Conservation (phyloP, 768 basidiomycete species). For the Leccinum incarnatum region DNA sequence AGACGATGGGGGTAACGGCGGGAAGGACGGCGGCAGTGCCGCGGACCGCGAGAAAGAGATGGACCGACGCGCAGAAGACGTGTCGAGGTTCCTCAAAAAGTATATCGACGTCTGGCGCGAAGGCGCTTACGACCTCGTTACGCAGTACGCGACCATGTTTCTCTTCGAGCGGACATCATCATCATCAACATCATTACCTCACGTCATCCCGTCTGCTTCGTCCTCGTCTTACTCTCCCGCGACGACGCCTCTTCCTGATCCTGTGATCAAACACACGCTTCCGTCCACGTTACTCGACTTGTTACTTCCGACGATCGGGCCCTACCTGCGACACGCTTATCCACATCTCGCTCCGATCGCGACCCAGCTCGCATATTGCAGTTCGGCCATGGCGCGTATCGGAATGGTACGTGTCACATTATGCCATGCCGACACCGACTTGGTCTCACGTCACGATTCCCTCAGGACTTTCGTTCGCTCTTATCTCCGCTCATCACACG, state of each 20-base stretch:
- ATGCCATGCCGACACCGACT: background rate
- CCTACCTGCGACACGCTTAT: slow-evolving; percentile 58
- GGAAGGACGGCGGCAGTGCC: slow-evolving; percentile 19
- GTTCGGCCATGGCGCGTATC: slow-evolving; percentile 86
- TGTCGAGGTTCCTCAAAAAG: slow-evolving; percentile 75
- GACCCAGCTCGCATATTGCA: slow-evolving; percentile 92
- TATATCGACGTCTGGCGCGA: slow-evolving; percentile 92
- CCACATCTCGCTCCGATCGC: slow-evolving; percentile 77
- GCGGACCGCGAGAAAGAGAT: slow-evolving; percentile 39
- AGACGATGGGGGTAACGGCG: slow-evolving; percentile 1
- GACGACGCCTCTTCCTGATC: slow-evolving; percentile 22
- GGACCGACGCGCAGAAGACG: slow-evolving; percentile 67
- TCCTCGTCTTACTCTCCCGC: slow-evolving; percentile 20
- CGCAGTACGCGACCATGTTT: slow-evolving; percentile 88
- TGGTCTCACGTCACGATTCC: background rate
- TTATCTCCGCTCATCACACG: slow-evolving; percentile 63
- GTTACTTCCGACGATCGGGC: slow-evolving; percentile 64
- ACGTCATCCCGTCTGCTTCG: slow-evolving; percentile 10
- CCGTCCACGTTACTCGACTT: slow-evolving; percentile 36
- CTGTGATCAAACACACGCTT: slow-evolving; percentile 30
- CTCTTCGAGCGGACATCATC: slow-evolving; percentile 56
- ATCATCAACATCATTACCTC: background rate
- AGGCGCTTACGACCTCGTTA: slow-evolving; percentile 87
- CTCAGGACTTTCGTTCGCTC: slow-evolving; percentile 63
- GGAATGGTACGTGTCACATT: slow-evolving; percentile 54